phyloP scores from a whole-genome alignment of 495 filamentous ascomycete genomes.

The Poronia punctata region DNA sequence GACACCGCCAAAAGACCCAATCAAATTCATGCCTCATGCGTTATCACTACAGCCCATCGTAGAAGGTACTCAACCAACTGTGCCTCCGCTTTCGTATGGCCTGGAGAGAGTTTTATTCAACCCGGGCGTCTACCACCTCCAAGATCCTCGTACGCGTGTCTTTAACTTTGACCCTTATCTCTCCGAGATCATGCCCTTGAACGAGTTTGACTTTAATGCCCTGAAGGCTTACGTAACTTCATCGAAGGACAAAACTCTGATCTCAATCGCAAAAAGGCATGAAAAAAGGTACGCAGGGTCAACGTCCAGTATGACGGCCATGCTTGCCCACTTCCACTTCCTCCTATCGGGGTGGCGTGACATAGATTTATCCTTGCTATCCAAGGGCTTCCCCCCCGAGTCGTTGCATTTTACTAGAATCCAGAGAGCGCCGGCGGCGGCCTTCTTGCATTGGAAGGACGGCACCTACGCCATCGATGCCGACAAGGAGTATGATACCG shows the following conservation, averaged over 20 bases:
- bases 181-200: conserved; percentile 80
- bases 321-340: conserved; percentile 85
- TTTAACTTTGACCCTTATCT: conserved; percentile 97
- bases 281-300: conserved; percentile 87
- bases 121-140: conserved; percentile 84
- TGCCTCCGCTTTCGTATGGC: conserved; percentile 69
- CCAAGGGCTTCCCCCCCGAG: conserved; percentile 54
- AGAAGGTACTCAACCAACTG: conserved; percentile 47
- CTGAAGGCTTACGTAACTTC: conserved; percentile 82
- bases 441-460: conserved; percentile 79
- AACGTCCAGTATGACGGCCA: conserved; percentile 90
- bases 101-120: conserved; percentile 93
- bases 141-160: conserved; percentile 79
- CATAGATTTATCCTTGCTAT: conserved; percentile 58
- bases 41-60: conserved; percentile 37
- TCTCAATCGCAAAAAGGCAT: conserved; percentile 53
- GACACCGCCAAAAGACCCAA: background rate
- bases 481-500: conserved; percentile 84
- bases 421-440: conserved; percentile 62
- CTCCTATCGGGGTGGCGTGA: conserved; percentile 77
- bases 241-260: conserved; percentile 68
- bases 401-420: conserved; percentile 62
- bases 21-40: conserved; percentile 15
- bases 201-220: conserved; percentile 85
- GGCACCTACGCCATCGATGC: conserved; percentile 94